Evolutionary conservation across 768 basidiomycete species (phyloP).

Genomic region (Amanita fuliginea): DNA sequence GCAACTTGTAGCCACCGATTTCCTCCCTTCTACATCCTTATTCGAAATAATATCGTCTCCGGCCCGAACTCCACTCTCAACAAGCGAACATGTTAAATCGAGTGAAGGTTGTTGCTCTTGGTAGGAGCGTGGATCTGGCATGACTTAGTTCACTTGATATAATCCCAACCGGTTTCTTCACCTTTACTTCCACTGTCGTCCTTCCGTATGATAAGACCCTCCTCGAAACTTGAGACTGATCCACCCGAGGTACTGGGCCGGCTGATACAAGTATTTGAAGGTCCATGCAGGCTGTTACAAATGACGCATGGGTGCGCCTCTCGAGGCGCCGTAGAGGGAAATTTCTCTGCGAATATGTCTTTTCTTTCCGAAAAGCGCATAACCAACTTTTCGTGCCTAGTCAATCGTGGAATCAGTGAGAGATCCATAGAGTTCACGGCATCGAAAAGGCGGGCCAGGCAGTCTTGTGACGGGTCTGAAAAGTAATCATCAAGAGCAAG

Average conservation of each 20-base stretch:
- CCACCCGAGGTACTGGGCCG: constrained; percentile 45
- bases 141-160: constrained; percentile 11
- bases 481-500: constrained; percentile 96
- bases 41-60: constrained; percentile 52
- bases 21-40: constrained; percentile 22
- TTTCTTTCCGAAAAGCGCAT: constrained; percentile 87
- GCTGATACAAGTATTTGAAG: constrained; percentile 20
- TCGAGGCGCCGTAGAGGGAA: constrained; percentile 28
- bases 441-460: constrained; percentile 83
- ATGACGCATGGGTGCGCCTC: constrained; percentile 8
- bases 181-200: constrained; percentile 22
- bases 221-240: constrained; percentile 63
- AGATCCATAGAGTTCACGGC: constrained; percentile 89
- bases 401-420: constrained; percentile 64
- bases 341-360: constrained; percentile 86
- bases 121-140: constrained; percentile 11
- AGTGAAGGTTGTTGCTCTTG: constrained; percentile 43
- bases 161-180: constrained; percentile 16
- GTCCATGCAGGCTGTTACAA: not conserved
- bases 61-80: constrained; percentile 79
- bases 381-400: constrained; percentile 76
- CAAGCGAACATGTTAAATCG: constrained; percentile 66
- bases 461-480: constrained; percentile 77
- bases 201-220: constrained; percentile 43
- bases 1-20: constrained; percentile 20